A percentile compares a stretch with the other conserved stretches of the same genome.
Conservation (phyloP, 495 filamentous ascomycete genomes). For the Tirmania nivea region DNA sequence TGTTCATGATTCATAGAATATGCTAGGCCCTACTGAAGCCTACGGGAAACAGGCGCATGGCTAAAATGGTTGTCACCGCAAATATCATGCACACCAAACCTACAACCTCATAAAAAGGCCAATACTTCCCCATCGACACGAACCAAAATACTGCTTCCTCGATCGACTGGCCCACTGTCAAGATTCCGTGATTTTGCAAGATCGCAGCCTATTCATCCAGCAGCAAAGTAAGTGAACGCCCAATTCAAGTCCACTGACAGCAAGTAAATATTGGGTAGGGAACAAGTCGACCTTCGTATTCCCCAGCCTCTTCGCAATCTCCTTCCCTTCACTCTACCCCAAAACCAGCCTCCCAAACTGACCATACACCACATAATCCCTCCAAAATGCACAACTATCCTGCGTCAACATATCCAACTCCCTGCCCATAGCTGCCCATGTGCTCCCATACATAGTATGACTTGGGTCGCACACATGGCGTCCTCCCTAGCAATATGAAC, state of each 20-base stretch:
- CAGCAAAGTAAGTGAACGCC: neutral
- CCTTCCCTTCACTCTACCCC: constrained; percentile 43
- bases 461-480: constrained; percentile 51
- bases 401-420: constrained; percentile 52
- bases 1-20: too few species aligned
- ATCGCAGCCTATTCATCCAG: constrained; percentile 28
- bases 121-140: constrained; percentile 49
- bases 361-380: constrained; percentile 19
- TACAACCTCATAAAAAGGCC: too few species aligned
- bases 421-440: constrained; percentile 44
- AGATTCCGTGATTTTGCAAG: constrained; percentile 41
- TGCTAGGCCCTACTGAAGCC: too few species aligned
- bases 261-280: neutral
- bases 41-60: too few species aligned
- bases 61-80: too few species aligned
- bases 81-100: too few species aligned
- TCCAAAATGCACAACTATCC: constrained; percentile 47
- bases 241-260: neutral
- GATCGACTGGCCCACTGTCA: constrained; percentile 32
- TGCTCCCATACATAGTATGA: constrained; percentile 47
- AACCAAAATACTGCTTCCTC: constrained; percentile 55
- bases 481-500: constrained; percentile 52
- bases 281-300: constrained; percentile 29
- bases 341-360: constrained; percentile 55
- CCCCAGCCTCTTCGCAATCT: constrained; percentile 43